A percentile compares a stretch with the other conserved stretches of the same genome.
These are phyloP conservation scores for Aspergillus ustus DNA, from an alignment of 2,329 filamentous ascomycete species.

Conservation along the genomic window DNA sequence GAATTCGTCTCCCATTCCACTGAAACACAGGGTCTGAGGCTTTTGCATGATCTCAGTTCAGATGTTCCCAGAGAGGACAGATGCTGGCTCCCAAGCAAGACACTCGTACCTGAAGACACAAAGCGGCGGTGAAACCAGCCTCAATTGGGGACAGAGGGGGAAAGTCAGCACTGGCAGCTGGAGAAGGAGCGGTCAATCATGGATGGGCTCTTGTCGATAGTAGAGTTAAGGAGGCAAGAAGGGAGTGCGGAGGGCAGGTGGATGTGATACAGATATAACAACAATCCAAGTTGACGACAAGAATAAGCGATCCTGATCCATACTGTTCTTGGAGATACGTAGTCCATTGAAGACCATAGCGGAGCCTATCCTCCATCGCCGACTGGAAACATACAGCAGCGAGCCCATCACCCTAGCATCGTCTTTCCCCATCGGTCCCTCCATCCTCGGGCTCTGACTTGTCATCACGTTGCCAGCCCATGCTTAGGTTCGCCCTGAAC, in stretches of 20 bases:
- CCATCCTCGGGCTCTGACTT: conserved; percentile 10
- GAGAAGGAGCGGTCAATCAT: conserved; percentile 25
- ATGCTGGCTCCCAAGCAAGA: conserved; percentile 5
- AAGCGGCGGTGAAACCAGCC: conserved; percentile 22
- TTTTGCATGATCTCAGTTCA: conserved; percentile 13
- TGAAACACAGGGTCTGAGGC: conserved; percentile 1
- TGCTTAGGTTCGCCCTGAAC: conserved; percentile 12
- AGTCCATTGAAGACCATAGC: background rate
- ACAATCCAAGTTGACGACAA: background rate
- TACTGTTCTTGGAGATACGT: conserved; percentile 1
- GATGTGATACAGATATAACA: conserved; percentile 23
- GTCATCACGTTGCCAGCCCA: conserved; percentile 5
- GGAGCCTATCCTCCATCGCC: background rate
- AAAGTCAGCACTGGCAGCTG: conserved; percentile 8
- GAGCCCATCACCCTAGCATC: conserved; percentile 9
- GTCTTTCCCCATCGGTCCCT: conserved; percentile 9
- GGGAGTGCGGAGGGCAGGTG: background rate
- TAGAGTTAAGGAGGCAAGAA: background rate
- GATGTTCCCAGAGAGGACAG: background rate
- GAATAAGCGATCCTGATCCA: conserved; percentile 10
- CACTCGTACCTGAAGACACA: conserved; percentile 12
- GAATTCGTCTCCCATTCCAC: background rate
- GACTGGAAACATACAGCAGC: conserved; percentile 3
- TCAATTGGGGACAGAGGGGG: conserved; percentile 4
- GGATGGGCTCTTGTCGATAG: conserved; percentile 2